These are phyloP conservation scores for Incumbomyces lentus DNA, from an alignment of 2,329 filamentous ascomycete genomes.

Conservation along the genomic window DNA sequence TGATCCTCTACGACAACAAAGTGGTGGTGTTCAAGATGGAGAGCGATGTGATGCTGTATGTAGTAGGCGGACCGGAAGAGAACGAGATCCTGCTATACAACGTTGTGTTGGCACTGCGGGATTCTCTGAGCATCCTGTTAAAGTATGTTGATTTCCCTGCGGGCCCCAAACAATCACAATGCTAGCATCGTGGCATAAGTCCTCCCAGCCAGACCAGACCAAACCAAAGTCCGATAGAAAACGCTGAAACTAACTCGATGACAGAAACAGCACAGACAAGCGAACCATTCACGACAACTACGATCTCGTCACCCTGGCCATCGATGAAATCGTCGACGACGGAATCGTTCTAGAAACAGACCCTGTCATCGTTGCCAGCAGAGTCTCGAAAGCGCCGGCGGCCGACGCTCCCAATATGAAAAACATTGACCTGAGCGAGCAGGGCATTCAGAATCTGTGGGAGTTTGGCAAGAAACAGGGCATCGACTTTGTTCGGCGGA, in stretches of 20 bases:
- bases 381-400: slow-evolving; percentile 82
- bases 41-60: slow-evolving; percentile 92
- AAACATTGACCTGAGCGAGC: slow-evolving; percentile 89
- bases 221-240: no score
- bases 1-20: slow-evolving; percentile 93
- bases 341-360: slow-evolving; percentile 97
- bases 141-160: slow-evolving; percentile 52
- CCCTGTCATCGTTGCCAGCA: slow-evolving; percentile 81
- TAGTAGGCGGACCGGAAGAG: slow-evolving; percentile 83
- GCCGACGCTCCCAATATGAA: slow-evolving; percentile 82
- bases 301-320: slow-evolving; percentile 82
- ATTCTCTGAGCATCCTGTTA: slow-evolving; percentile 80
- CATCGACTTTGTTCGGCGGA: slow-evolving; percentile 77
- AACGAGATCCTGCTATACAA: slow-evolving; percentile 97
- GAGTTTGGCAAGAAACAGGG: slow-evolving; percentile 88
- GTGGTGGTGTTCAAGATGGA: slow-evolving; percentile 97
- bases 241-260: not conserved
- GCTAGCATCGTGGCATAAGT: not conserved
- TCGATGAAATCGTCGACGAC: slow-evolving; percentile 92
- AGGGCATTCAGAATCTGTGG: slow-evolving; percentile 86
- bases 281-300: slow-evolving; percentile 98
- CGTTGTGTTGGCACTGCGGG: slow-evolving; percentile 79
- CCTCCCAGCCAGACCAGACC: no score
- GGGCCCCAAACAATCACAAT: not conserved
- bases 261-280: slow-evolving; percentile 89